Conservation (phyloP, 371 early-diverging fungal species). For the Basidiobolus heterosporus region DNA sequence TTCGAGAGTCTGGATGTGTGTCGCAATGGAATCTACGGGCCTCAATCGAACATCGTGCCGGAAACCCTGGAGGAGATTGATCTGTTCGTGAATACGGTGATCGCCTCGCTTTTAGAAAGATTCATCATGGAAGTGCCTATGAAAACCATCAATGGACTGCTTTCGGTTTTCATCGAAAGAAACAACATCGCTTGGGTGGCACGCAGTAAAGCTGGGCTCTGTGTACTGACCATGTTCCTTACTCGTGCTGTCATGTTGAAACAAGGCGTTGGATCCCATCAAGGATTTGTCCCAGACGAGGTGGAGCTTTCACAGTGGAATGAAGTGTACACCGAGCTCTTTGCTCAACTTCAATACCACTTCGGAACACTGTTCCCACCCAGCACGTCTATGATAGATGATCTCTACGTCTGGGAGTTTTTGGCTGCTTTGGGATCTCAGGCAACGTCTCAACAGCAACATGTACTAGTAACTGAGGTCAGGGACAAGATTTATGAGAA, state of each 20-base stretch:
- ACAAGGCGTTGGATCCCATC: conserved; percentile 47
- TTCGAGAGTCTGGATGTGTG: conserved; percentile 75
- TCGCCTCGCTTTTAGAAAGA: conserved; percentile 53
- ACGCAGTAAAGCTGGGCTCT: conserved; percentile 68
- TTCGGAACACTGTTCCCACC: conserved; percentile 65
- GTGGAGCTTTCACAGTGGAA: conserved; percentile 34
- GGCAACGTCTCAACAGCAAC: conserved; percentile 85
- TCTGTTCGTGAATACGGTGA: conserved; percentile 62
- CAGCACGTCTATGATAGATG: conserved; percentile 46
- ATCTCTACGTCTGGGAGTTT: conserved; percentile 95
- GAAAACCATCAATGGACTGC: conserved; percentile 53
- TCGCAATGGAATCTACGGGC: conserved; percentile 18
- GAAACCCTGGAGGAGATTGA: conserved; percentile 51
- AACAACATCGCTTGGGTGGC: conserved; percentile 71
- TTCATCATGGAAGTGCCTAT: conserved; percentile 71
- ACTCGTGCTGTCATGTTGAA: conserved; percentile 76
- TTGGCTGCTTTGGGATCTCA: conserved; percentile 87
- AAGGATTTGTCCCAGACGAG: conserved; percentile 31
- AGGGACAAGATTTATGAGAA: conserved; percentile 76
- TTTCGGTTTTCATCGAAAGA: conserved; percentile 67
- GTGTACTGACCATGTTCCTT: conserved; percentile 74
- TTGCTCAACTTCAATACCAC: conserved; percentile 50
- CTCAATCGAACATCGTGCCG: conserved; percentile 15
- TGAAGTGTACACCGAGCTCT: conserved; percentile 57
- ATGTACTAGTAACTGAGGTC: conserved; percentile 76